These are phyloP conservation scores for Podospora anserina DNA, from an alignment of 495 filamentous ascomycete species.

Conservation along the genomic window DNA sequence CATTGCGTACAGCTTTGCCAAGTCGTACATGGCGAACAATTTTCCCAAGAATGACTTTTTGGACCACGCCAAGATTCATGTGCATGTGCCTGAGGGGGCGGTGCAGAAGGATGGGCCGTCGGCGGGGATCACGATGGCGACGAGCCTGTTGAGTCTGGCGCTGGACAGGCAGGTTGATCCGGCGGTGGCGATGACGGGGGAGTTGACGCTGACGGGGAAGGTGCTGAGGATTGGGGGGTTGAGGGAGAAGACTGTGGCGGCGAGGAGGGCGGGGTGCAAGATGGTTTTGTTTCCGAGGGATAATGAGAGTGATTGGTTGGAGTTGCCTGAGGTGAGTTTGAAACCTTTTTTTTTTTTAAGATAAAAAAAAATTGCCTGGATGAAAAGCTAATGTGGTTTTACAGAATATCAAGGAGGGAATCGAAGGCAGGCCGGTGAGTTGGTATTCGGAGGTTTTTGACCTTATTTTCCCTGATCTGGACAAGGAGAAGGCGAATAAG, in stretches of 20 bases:
- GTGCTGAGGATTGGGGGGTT: slow-evolving; percentile 94
- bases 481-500: slow-evolving; percentile 67
- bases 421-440: slow-evolving; percentile 81
- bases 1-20: slow-evolving; percentile 95
- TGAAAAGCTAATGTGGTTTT: slow-evolving; percentile 31
- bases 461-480: slow-evolving; percentile 80
- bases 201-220: slow-evolving; percentile 96
- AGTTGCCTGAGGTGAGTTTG: slow-evolving; percentile 84
- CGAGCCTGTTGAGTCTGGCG: slow-evolving; percentile 79
- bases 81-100: slow-evolving; percentile 96
- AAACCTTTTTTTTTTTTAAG: not conserved
- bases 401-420: slow-evolving; percentile 94
- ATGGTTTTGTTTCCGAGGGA: slow-evolving; percentile 94
- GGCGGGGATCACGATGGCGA: slow-evolving; percentile 97
- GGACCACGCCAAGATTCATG: slow-evolving; percentile 90
- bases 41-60: slow-evolving; percentile 93
- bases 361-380: slow-evolving; percentile 26
- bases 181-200: slow-evolving; percentile 96
- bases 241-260: slow-evolving; percentile 98
- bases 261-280: slow-evolving; percentile 86
- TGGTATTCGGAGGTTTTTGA: slow-evolving; percentile 97
- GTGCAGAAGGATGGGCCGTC: slow-evolving; percentile 95
- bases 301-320: slow-evolving; percentile 95
- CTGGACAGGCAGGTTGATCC: slow-evolving; percentile 74
- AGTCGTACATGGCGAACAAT: slow-evolving; percentile 75